These are phyloP conservation scores for Neofusicoccum kwambonambiense DNA, from an alignment of 2,329 filamentous ascomycete genomes.

Conservation along the genomic window DNA sequence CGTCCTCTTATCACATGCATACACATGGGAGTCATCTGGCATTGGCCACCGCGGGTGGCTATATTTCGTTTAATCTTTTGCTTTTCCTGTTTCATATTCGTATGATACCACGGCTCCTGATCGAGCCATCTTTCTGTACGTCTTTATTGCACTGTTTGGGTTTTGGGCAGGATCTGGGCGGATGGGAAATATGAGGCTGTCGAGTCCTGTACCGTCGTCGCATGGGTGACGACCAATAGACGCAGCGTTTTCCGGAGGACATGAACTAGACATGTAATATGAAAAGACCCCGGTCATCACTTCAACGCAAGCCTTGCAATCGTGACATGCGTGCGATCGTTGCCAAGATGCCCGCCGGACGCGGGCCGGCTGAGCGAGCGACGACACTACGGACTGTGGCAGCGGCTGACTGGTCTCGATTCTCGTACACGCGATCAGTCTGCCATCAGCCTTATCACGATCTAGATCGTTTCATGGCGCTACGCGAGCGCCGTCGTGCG, in stretches of 20 bases:
- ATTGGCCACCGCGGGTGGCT: background rate
- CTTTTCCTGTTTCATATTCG: slow-evolving; percentile 11
- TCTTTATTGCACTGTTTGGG: background rate
- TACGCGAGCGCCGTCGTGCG: background rate
- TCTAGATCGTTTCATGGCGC: background rate
- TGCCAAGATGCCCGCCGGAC: background rate
- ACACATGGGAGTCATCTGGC: background rate
- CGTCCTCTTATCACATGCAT: slow-evolving; percentile 10
- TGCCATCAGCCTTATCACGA: slow-evolving; percentile 10
- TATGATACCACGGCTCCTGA: slow-evolving; percentile 15
- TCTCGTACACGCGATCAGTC: background rate
- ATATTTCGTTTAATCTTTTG: background rate
- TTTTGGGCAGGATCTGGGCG: background rate
- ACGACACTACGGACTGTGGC: background rate
- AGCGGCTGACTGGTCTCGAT: background rate
- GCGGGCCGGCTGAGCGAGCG: background rate
- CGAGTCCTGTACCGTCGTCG: background rate
- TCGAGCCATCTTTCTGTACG: background rate
- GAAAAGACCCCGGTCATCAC: background rate
- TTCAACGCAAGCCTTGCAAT: background rate
- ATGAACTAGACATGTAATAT: slow-evolving; percentile 13
- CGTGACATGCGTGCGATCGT: background rate
- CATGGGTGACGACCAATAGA: background rate
- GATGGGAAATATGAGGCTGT: background rate
- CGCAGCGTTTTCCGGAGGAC: background rate